Conservation (phyloP, 257 asterid genomes). For the Cordia subcordata region DNA sequence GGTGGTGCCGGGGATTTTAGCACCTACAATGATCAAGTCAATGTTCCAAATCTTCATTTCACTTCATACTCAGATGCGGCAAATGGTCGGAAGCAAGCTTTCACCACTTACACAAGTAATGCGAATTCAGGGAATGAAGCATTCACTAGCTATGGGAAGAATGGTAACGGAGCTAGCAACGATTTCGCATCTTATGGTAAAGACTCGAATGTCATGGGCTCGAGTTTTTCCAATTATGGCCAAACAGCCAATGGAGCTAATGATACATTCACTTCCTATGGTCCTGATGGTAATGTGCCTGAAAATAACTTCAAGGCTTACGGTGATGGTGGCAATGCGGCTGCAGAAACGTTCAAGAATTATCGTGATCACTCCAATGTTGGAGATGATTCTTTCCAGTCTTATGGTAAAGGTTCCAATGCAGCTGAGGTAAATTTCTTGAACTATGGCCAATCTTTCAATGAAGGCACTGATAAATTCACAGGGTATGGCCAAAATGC, state of each 20-base stretch:
- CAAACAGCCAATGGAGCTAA: constrained; percentile 37
- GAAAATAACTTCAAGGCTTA: constrained; percentile 45
- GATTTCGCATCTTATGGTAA: constrained; percentile 48
- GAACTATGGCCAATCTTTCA: constrained; percentile 59
- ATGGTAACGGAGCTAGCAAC: constrained; percentile 46
- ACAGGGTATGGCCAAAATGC: constrained; percentile 41
- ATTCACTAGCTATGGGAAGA: constrained; percentile 54
- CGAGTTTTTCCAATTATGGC: constrained; percentile 56
- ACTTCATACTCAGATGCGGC: constrained; percentile 46
- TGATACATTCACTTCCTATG: constrained; percentile 54
- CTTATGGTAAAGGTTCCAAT: constrained; percentile 47
- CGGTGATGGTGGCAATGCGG: constrained; percentile 42
- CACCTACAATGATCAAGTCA: constrained; percentile 28
- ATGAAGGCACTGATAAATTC: constrained; percentile 61
- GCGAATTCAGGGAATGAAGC: constrained; percentile 54
- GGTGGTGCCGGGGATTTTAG: constrained; percentile 49
- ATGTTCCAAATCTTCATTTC: constrained; percentile 47
- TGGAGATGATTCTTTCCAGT: constrained; percentile 53
- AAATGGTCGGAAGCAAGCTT: constrained; percentile 40
- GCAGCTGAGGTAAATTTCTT: constrained; percentile 28
- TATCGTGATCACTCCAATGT: constrained; percentile 63
- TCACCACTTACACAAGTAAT: constrained; percentile 27
- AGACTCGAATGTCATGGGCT: constrained; percentile 46
- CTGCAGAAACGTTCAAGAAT: constrained; percentile 40
- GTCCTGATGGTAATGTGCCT: constrained; percentile 39